A percentile compares a stretch with the other conserved stretches of the same genome.
Conservation (phyloP, 2,329 filamentous ascomycete genomes). For the Sclerotiophoma versabilis region DNA sequence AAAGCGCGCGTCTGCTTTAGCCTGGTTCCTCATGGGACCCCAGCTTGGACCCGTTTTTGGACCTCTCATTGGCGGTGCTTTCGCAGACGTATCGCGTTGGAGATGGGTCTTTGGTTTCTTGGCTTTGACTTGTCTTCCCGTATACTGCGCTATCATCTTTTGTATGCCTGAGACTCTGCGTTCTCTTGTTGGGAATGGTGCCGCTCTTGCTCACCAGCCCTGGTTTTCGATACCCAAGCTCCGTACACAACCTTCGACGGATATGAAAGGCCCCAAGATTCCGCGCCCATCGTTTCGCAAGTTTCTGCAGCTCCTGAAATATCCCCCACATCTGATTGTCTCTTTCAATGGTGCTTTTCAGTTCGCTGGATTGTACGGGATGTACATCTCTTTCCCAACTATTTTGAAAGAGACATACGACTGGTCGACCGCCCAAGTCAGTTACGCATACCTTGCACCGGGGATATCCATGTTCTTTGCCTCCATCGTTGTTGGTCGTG, state of each 20-base stretch:
- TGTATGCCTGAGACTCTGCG: conserved; percentile 58
- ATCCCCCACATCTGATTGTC: conserved; percentile 41
- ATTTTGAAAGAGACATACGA: conserved; percentile 41
- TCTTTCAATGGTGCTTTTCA: conserved; percentile 38
- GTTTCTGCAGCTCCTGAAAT: conserved; percentile 35
- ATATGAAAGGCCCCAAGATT: conserved; percentile 27
- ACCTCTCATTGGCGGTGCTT: conserved; percentile 53
- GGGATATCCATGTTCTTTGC: conserved; percentile 45
- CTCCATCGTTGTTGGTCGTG: conserved; percentile 49
- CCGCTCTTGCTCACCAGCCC: conserved; percentile 32
- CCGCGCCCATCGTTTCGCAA: conserved; percentile 34
- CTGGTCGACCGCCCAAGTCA: conserved; percentile 45
- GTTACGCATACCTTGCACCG: conserved; percentile 49
- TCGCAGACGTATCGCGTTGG: conserved; percentile 49
- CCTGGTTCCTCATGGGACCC: conserved; percentile 54
- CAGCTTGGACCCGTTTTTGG: conserved; percentile 56
- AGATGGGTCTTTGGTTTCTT: conserved; percentile 56
- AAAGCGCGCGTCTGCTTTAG: conserved; percentile 51
- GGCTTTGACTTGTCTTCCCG: conserved; percentile 33
- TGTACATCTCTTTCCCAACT: conserved; percentile 35
- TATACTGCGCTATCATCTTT: conserved; percentile 44
- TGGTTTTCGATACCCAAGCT: conserved; percentile 38
- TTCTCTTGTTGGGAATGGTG: conserved; percentile 54
- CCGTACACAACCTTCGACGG: conserved; percentile 29
- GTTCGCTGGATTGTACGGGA: conserved; percentile 37